These are phyloP conservation scores for Xylaria sp. DNA, from an alignment of 2,329 filamentous ascomycete species.

Conservation along the genomic window DNA sequence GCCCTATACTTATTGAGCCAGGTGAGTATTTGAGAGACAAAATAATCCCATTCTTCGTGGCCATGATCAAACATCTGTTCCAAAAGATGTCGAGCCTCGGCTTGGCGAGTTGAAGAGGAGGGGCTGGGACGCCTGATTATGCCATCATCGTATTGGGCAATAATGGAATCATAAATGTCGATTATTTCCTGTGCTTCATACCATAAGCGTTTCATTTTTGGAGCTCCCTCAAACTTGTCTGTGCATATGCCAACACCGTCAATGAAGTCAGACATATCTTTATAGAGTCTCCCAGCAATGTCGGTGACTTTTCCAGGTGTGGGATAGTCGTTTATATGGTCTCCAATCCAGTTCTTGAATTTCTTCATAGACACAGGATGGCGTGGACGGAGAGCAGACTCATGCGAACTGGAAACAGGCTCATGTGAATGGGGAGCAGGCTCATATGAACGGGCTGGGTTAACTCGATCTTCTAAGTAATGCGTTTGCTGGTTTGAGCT, in stretches of 20 bases:
- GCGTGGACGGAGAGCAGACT: too few species aligned
- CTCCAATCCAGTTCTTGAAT: not conserved
- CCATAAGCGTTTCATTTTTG: not conserved
- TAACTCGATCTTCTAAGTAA: not conserved
- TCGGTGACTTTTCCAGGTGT: not conserved
- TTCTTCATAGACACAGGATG: not conserved
- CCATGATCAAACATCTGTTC: not conserved
- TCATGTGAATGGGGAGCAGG: not conserved
- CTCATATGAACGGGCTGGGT: not conserved
- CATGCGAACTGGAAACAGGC: too few species aligned
- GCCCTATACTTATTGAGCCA: constrained; percentile 1
- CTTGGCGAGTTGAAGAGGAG: not conserved
- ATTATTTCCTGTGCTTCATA: not conserved
- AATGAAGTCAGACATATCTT: not conserved
- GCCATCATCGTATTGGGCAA: not conserved
- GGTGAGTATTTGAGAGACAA: not conserved
- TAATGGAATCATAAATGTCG: not conserved
- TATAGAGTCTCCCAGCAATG: not conserved
- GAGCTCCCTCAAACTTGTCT: not conserved
- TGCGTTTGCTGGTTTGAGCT: not conserved
- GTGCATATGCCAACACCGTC: not conserved
- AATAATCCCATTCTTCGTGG: not conserved
- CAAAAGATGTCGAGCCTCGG: not conserved
- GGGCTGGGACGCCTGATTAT: not conserved
- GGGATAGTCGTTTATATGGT: not conserved